Percentiles rank a stretch among this genome's conserved stretches.
phyloP scores from a whole-genome alignment of 2,329 filamentous ascomycete genomes.

The Alternaria triticina region DNA sequence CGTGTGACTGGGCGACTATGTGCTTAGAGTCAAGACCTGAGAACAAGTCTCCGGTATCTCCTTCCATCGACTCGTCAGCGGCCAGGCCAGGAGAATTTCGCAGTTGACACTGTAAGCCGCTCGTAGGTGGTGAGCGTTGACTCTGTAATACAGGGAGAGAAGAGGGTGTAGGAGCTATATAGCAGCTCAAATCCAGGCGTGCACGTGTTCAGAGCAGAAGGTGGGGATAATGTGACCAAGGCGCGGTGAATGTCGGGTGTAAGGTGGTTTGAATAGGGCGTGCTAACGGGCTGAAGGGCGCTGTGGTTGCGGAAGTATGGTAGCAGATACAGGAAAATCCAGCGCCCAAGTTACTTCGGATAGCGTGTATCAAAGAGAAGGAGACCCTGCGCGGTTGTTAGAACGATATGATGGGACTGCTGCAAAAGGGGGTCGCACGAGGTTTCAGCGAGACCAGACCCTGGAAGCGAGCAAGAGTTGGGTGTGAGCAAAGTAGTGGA shows the following conservation, averaged over 20 bases:
- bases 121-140: neutral
- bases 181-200: neutral
- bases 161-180: neutral
- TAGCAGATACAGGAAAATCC: neutral
- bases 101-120: neutral
- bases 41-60: neutral
- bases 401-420: neutral
- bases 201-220: neutral
- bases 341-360: neutral
- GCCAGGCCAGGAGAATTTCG: neutral
- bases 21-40: no score
- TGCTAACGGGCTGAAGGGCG: neutral
- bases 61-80: neutral
- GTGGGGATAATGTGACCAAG: neutral
- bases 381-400: neutral
- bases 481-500: neutral
- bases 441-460: neutral
- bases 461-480: neutral
- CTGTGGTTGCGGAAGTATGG: neutral
- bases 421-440: neutral
- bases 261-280: neutral
- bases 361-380: neutral
- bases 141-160: neutral
- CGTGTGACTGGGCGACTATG: neutral
- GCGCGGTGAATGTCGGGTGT: neutral